Evolutionary conservation across 176 grass and related monocot genomes (phyloP), one percentile per base, ranked within the genome.

Genomic region (Carex parvula): DNA sequence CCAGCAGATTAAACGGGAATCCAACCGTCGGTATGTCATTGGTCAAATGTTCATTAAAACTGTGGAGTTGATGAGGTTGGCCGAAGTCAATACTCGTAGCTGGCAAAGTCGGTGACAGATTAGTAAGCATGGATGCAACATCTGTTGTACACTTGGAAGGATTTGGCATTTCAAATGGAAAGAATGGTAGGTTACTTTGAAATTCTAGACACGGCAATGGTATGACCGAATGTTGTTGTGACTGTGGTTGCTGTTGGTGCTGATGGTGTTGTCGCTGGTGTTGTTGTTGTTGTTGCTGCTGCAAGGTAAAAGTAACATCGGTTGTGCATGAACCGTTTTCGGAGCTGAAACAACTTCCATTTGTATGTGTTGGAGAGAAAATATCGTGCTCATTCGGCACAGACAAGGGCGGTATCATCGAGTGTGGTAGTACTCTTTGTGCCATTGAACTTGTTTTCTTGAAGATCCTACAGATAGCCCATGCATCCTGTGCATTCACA

Each of bases 381-480:
- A 83, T 60, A 60, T 89, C 86, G 55, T 73, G 53, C 54, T 86
- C 85, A 15, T 89, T 94, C 75, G 64, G 78, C 80, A 84, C 69
- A 57, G 89, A 85, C 69, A 88, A 67, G 1, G 87, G 85, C 67
- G 89, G 89, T 5, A 96, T 85, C 89, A 91, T 91, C 8, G 97
- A 92, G 53, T 99, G 93, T 56, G 97, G 91, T 30, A 99, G 85
- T 6, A 85, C 85, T 85, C 93, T 94, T 26, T 99, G 97, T 3
- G 87, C 85, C 77, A 88, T 89, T 53, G 91, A 93, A 79, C 88
- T 99, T 16, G 84, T 99, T 79, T 96, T 99, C 90, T 99, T 96
- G 84, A 99, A 94, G 87, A 99, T 99, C 73, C 93, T 93, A 62
- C 97, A 99, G 35, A 99, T 99, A 21, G 93, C 93, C 97, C 93